Percentiles rank a stretch among this genome's conserved stretches.
Evolutionary conservation across 1,139 yeast genomes (phyloP).

Genomic region (Pichia sp.): DNA sequence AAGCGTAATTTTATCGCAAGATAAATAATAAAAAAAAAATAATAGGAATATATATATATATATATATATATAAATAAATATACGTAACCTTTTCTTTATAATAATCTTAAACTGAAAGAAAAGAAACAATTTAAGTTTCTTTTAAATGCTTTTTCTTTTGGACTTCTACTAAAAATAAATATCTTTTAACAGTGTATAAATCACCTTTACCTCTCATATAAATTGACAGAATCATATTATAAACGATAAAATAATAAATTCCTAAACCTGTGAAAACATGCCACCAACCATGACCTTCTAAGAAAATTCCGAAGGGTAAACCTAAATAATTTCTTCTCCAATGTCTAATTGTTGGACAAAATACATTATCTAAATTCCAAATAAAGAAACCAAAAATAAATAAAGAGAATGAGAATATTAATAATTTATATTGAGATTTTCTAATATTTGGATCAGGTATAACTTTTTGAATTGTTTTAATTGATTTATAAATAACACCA

Average conservation of each 20-base stretch:
- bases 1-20: background rate
- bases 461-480: constrained; percentile 19
- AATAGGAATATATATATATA: no score
- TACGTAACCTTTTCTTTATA: no score
- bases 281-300: constrained; percentile 99
- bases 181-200: constrained; percentile 27
- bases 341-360: constrained; percentile 59
- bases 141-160: constrained; percentile 11
- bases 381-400: constrained; percentile 70
- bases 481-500: constrained; percentile 28
- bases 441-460: constrained; percentile 21
- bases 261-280: constrained; percentile 83
- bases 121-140: no score
- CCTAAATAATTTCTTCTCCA: constrained; percentile 65
- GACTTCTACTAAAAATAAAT: constrained; percentile 27
- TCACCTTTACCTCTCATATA: constrained; percentile 28
- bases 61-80: no score
- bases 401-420: constrained; percentile 26
- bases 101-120: background rate
- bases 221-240: constrained; percentile 29
- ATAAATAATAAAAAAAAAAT: no score
- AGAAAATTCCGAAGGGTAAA: constrained; percentile 78
- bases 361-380: constrained; percentile 84
- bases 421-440: constrained; percentile 21
- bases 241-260: constrained; percentile 30